Evolutionary conservation across 1,284 basidiomycete genomes (phyloP), one percentile per base, ranked within the genome.

Genomic region (Tausonia pullulans): DNA sequence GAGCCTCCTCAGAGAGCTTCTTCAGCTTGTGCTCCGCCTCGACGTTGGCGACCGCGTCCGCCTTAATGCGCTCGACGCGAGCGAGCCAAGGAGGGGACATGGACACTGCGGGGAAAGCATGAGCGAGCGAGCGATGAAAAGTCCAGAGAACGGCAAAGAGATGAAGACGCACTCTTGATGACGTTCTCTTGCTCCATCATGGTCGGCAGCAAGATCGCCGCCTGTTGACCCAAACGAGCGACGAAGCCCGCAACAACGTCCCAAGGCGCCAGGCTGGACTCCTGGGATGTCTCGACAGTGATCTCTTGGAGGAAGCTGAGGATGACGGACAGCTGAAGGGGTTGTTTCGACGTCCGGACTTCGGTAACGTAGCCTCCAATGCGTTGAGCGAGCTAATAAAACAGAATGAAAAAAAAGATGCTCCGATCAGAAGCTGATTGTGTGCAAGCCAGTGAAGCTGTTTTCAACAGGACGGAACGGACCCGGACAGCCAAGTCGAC

Each of bases 401-500:
- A 5, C 14, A 11, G 46, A 14, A 40, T 14, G 27, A 27, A 14
- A 8, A 9, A 41, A 48, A 27, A 14, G 56, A 5, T 11, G 13
- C 2, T 40, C 14, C 11, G 27, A 13, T 7, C 14, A 9, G 50
- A 14, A 9, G 11, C 7, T n/a, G 13, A 43, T 4, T 8, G 3
- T 39, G n/a, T 46, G 14, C 57, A 14, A 6, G 27, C 27, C 27
- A 27, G 27, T 27, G 27, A 27, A 2, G 27, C 27, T 27, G 27
- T 27, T 27, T 10, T 49, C n/a, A 60, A 59, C 50, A 48, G 44
- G 16, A 27, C 11, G 11, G 52, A 13, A 73, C 84, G 65, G 67
- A 90, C 90, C 66, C 87, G 87, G 65, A 94, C 87, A 70, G 90
- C 88, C 71, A 95, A 89, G 75, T 93, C 90, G 68, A 90, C 85